Percentiles rank a stretch among this genome's conserved stretches.
phyloP scores from a whole-genome alignment of 169 alveolate genomes.

The Plasmodium berghei region DNA sequence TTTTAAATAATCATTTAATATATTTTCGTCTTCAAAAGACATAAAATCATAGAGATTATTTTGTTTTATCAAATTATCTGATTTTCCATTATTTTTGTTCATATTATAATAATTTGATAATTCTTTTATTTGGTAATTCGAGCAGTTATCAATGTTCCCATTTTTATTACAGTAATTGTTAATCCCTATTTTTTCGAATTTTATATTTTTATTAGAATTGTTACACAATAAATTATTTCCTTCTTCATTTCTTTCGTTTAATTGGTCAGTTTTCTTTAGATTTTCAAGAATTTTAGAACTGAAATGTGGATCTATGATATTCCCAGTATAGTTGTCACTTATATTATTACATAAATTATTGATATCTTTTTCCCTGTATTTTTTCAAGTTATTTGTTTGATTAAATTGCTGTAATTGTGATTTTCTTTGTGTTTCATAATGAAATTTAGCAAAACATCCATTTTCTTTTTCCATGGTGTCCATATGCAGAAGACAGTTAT shows the following conservation, averaged over 20 bases:
- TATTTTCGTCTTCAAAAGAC: slow-evolving; percentile 13
- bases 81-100: not conserved
- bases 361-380: no score
- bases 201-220: not conserved
- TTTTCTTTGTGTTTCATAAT: no score
- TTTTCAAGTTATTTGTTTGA: no score
- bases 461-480: no score
- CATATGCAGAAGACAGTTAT: no score
- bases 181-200: not conserved
- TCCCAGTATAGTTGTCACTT: no score
- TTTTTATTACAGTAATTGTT: not conserved
- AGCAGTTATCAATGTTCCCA: not conserved
- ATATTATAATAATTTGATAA: slow-evolving; percentile 11
- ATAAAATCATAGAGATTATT: not conserved
- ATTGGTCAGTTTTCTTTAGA: not conserved
- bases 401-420: no score
- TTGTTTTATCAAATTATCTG: not conserved
- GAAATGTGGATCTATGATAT: not conserved
- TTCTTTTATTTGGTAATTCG: not conserved
- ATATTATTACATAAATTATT: no score
- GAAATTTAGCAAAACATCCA: no score
- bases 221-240: slow-evolving; percentile 1
- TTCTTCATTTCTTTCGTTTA: slow-evolving; percentile 8
- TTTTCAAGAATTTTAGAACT: not conserved
- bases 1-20: slow-evolving; percentile 18